Conservation (phyloP, 805 yeast species). For the Wickerhamiella cacticola region DNA sequence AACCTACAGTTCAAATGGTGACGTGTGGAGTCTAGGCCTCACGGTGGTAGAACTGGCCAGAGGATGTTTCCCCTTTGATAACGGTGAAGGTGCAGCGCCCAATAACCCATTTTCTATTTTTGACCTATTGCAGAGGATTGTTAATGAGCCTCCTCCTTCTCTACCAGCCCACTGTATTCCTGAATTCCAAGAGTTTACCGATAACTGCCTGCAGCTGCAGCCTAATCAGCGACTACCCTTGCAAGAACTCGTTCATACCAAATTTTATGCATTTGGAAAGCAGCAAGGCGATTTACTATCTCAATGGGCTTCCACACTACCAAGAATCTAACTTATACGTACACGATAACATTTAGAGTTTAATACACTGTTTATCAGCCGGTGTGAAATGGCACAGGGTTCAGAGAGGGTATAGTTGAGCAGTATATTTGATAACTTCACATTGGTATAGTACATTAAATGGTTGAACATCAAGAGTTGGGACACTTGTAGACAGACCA, state of each 20-base stretch:
- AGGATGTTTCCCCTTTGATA: conserved; percentile 62
- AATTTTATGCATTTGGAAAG: conserved; percentile 24
- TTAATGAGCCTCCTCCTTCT: conserved; percentile 81
- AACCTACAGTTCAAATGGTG: conserved; percentile 86
- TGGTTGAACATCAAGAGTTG: too few relatives aligned
- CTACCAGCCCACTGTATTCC: conserved; percentile 38
- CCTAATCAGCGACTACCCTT: conserved; percentile 69
- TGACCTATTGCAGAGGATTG: conserved; percentile 83
- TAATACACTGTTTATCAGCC: too few relatives aligned
- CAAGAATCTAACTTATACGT: conserved; percentile 4
- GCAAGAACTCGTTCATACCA: conserved; percentile 41
- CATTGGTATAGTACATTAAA: too few relatives aligned
- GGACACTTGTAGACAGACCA: too few relatives aligned
- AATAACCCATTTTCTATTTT: conserved; percentile 65
- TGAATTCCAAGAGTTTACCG: conserved; percentile 54
- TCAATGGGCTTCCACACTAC: conserved; percentile 14
- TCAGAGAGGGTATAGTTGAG: too few relatives aligned
- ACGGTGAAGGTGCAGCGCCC: conserved; percentile 16
- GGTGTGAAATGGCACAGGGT: too few relatives aligned
- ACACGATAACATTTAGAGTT: not conserved
- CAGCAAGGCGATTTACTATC: conserved; percentile 11
- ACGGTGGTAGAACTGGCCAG: conserved; percentile 81
- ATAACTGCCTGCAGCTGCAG: conserved; percentile 52
- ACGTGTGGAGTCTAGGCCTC: conserved; percentile 92
- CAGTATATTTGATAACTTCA: too few relatives aligned